Base-by-base conservation (phyloP, 139 green algal species). In the Asterochloris sp. region DNA sequence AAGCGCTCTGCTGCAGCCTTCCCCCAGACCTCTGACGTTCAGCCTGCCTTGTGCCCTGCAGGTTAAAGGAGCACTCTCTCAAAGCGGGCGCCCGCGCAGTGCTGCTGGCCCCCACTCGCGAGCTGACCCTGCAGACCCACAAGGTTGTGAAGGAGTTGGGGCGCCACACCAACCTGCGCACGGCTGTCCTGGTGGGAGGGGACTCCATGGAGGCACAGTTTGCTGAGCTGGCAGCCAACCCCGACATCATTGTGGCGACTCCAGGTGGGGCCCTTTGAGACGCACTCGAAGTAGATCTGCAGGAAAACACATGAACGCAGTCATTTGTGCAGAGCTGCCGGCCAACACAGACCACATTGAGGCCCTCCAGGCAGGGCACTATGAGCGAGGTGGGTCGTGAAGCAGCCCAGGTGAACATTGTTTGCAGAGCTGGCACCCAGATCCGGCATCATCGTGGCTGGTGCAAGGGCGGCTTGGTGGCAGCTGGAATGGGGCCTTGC, bases 131-230 rank as follows among this genome's bases (percentile, higher is more conserved):
- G 83, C 94, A 98, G 89, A 97, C 94, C 16, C 91, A 95, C 89
- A 95, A 97, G 82, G 93, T 97, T n/a, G 86, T 91, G 9, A 87
- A 87, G 83, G 94, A 98, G 85, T 86, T 98, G 67, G 85, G 84
- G 11, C 82, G 88, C 74, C 93, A 93, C 88, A 97, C 90, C 21
- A 87, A 97, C 84, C 89, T 99, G 73, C 89, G 93, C 60, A 90
- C 84, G 10, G 94, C 93, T 6, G 89, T 92, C 67, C 86, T 99
- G 78, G 97, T 99, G 38, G 97, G 96, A 12, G 97, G 97, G 13
- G 96, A 99, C 87, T 92, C 92, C 68, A 97, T 99, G 93, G 94
- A 99, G 87, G 92, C 89, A 11, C 96, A 99, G 91, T 98, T 98
- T 90, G 92, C 90, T 67, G 91, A 98, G 90, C 91, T 99, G 82